These are phyloP conservation scores for Tarenaya hassleriana DNA, from an alignment of 345 rosid genomes.

Conservation along the genomic window DNA sequence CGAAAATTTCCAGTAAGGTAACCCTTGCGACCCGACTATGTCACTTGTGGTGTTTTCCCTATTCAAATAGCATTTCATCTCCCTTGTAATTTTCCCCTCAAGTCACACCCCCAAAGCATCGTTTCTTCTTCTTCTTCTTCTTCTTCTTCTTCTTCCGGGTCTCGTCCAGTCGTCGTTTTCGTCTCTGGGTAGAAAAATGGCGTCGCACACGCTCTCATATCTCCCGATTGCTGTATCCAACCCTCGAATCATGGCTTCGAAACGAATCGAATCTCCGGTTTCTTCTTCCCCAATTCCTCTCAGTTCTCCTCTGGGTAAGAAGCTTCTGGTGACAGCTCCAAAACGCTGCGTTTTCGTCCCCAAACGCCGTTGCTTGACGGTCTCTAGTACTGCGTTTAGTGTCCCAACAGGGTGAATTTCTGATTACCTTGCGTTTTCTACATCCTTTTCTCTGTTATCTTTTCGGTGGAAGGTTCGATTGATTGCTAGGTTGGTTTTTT, in stretches of 20 bases:
- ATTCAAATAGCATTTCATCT: no score
- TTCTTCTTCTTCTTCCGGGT: no score
- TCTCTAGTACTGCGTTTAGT: slow-evolving; percentile 44
- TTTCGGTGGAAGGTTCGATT: slow-evolving; percentile 17
- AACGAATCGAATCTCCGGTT: slow-evolving; percentile 10
- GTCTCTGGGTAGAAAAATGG: slow-evolving; percentile 30
- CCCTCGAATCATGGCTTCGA: slow-evolving; percentile 23
- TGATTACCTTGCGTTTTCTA: not conserved
- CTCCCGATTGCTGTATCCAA: slow-evolving; percentile 34
- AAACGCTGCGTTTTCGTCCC: slow-evolving; percentile 27
- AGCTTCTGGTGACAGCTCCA: slow-evolving; percentile 32
- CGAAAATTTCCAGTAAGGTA: no score
- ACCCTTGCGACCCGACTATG: no score
- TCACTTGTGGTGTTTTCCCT: no score
- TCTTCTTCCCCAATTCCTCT: slow-evolving; percentile 22
- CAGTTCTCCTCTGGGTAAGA: slow-evolving; percentile 39
- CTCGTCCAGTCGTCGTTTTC: no score
- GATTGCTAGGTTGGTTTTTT: slow-evolving; percentile 18
- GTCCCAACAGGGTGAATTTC: slow-evolving; percentile 57
- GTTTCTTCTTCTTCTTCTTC: no score
- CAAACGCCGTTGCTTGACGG: slow-evolving; percentile 31
- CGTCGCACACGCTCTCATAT: slow-evolving; percentile 42
- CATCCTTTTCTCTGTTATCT: not conserved
- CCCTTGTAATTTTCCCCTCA: no score
- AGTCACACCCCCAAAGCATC: no score